phyloP scores from a whole-genome alignment of 306 rosid species.

The Elaeagnus macrophylla region DNA sequence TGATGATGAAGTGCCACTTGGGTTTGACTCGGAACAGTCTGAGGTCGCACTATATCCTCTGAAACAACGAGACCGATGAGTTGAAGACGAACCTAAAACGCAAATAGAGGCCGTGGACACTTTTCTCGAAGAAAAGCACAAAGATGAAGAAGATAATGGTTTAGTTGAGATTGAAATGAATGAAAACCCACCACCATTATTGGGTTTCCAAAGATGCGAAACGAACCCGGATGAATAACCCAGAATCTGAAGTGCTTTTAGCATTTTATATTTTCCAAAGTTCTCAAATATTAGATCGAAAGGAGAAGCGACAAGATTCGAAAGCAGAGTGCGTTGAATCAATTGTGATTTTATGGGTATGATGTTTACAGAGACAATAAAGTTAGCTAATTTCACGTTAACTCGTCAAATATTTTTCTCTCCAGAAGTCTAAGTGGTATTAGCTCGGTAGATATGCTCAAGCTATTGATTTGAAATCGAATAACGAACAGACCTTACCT shows the following conservation, averaged over 20 bases:
- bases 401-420: too few relatives aligned
- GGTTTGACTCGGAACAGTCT: conserved; percentile 31
- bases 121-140: conserved; percentile 20
- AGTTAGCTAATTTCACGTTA: too few relatives aligned
- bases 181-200: conserved; percentile 23
- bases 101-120: conserved; percentile 2
- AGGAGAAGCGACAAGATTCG: not conserved
- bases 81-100: conserved; percentile 6
- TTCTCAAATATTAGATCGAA: conserved; percentile 1
- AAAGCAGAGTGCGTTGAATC: too few relatives aligned
- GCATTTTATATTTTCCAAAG: conserved; percentile 32
- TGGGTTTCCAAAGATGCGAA: conserved; percentile 35
- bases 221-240: conserved; percentile 43
- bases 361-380: too few relatives aligned
- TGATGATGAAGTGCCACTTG: conserved; percentile 25
- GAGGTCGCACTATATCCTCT: conserved; percentile 34
- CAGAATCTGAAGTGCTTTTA: conserved; percentile 47
- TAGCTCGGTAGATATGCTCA: too few relatives aligned
- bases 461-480: too few relatives aligned
- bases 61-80: conserved; percentile 29
- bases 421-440: too few relatives aligned
- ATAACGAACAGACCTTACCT: too few relatives aligned
- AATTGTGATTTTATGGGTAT: too few relatives aligned
- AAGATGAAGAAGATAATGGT: conserved; percentile 20
- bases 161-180: conserved; percentile 28